Evolutionary conservation across 768 basidiomycete species (phyloP).

Genomic region (Dentipellis sp.): DNA sequence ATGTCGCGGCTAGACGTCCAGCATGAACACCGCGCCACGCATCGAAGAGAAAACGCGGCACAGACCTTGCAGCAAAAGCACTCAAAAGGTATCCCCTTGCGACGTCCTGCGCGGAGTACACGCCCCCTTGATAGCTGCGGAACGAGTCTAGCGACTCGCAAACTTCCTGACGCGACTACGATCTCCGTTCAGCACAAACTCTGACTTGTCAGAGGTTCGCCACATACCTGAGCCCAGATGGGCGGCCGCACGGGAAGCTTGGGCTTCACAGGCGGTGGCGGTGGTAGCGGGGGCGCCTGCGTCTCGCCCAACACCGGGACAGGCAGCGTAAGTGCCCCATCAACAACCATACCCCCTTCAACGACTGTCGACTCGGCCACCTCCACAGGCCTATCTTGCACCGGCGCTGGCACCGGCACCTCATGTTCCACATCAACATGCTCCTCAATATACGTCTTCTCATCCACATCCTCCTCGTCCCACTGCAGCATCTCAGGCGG

Average conservation of each 20-base stretch:
- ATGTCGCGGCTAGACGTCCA: slow-evolving; percentile 47
- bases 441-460: background rate
- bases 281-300: background rate
- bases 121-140: slow-evolving; percentile 71
- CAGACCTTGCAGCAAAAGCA: slow-evolving; percentile 57
- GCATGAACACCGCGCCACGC: slow-evolving; percentile 5
- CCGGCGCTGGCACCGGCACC: background rate
- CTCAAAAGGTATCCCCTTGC: slow-evolving; percentile 74
- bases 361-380: background rate
- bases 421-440: background rate
- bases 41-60: slow-evolving; percentile 3
- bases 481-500: background rate
- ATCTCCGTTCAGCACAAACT: background rate
- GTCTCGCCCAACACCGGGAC: background rate
- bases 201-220: background rate
- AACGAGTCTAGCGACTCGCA: slow-evolving; percentile 76
- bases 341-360: background rate
- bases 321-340: background rate
- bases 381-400: background rate
- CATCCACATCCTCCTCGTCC: background rate
- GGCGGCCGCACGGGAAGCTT: slow-evolving; percentile 22
- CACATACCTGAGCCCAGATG: slow-evolving; percentile 35
- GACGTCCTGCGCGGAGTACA: slow-evolving; percentile 51
- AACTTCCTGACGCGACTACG: slow-evolving; percentile 72
- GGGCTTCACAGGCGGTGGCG: slow-evolving; percentile 14